phyloP scores from a whole-genome alignment of 164 flowering plant species.

The Cinnamomum micranthum region DNA sequence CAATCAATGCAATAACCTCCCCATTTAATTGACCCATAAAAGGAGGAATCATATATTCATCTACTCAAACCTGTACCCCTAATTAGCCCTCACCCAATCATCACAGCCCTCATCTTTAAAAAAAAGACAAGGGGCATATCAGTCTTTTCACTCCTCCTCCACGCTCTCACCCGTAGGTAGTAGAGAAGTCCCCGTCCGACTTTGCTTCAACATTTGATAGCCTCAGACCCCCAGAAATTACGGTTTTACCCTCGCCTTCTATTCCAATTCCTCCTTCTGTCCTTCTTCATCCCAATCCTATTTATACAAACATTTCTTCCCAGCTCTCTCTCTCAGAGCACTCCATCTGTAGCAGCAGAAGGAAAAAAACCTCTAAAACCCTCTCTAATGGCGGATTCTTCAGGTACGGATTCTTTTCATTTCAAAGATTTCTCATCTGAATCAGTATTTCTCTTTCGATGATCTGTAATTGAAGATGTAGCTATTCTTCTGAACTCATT shows the following conservation, averaged over 20 bases:
- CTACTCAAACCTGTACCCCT: too few relatives aligned
- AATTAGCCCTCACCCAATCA: too few relatives aligned
- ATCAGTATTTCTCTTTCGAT: background rate
- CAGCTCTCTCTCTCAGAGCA: conserved; percentile 10
- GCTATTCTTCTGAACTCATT: too few relatives aligned
- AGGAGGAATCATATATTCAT: too few relatives aligned
- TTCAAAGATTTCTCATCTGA: too few relatives aligned
- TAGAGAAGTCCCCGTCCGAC: conserved; percentile 43
- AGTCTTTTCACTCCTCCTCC: conserved; percentile 6
- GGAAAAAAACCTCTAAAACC: conserved; percentile 7
- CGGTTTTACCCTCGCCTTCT: conserved; percentile 14
- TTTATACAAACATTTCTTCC: background rate
- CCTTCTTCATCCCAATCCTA: conserved; percentile 12
- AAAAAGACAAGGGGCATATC: background rate
- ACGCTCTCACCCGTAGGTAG: conserved; percentile 8
- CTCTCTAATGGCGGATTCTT: conserved; percentile 26
- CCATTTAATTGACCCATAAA: too few relatives aligned
- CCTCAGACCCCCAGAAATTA: background rate
- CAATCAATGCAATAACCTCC: too few relatives aligned
- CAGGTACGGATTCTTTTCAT: conserved; percentile 15
- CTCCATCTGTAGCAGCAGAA: conserved; percentile 5
- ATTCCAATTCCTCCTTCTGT: conserved; percentile 1
- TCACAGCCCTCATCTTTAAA: too few relatives aligned
- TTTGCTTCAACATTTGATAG: conserved; percentile 33
- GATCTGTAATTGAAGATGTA: background rate